Percentiles rank a stretch among this genome's conserved stretches.
phyloP scores from a whole-genome alignment of 2,329 filamentous ascomycete species.

The Scedosporium boydii region DNA sequence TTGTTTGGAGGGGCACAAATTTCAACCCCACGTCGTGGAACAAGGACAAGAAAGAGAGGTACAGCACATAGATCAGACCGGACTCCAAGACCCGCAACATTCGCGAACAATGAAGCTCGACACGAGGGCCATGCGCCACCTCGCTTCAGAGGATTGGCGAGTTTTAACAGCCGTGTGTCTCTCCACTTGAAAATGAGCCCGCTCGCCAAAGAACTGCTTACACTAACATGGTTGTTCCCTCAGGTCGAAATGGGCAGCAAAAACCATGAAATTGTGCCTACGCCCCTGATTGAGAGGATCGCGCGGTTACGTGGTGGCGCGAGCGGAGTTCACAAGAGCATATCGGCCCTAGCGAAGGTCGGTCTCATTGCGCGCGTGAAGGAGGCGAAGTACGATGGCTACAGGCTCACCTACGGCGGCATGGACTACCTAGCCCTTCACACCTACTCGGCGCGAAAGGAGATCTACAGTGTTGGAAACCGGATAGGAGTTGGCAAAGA shows the following conservation, averaged over 20 bases:
- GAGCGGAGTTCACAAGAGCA: conserved; percentile 73
- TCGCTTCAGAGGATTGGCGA: conserved; percentile 88
- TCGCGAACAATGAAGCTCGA: conserved; percentile 73
- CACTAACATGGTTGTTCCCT: not conserved
- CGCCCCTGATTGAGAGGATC: conserved; percentile 74
- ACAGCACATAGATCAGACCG: not conserved
- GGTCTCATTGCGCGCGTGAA: conserved; percentile 87
- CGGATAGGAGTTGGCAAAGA: conserved; percentile 96
- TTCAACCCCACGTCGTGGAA: not conserved
- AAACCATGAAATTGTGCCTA: conserved; percentile 96
- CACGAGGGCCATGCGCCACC: conserved; percentile 84
- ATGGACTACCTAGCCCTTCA: conserved; percentile 96
- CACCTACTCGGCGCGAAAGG: conserved; percentile 69
- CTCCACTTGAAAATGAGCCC: conserved; percentile 14
- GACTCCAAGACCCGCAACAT: not conserved
- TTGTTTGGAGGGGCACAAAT: conserved; percentile 3
- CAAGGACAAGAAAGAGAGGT: not conserved
- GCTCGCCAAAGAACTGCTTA: conserved; percentile 12
- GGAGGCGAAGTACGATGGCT: conserved; percentile 95
- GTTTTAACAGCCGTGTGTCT: conserved; percentile 76
- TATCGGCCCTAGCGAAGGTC: conserved; percentile 84
- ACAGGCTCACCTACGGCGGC: conserved; percentile 91
- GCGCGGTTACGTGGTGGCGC: conserved; percentile 70
- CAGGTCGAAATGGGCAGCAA: conserved; percentile 90
- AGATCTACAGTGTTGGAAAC: conserved; percentile 85